phyloP scores from a whole-genome alignment of 306 rosid genomes.

The Sechiopsis laciniata region DNA sequence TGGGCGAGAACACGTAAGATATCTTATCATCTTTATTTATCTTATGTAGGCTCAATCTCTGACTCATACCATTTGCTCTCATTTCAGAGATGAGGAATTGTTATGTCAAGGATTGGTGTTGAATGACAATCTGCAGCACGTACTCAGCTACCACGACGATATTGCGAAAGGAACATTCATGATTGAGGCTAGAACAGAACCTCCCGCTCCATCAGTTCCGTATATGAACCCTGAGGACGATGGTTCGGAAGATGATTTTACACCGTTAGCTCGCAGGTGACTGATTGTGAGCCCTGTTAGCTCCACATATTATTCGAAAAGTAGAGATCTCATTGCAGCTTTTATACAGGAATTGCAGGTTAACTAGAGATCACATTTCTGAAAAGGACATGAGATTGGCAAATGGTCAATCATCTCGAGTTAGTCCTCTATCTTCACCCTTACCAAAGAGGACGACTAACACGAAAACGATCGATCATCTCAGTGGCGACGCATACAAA shows the following conservation, averaged over 20 bases:
- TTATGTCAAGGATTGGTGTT: conserved; percentile 65
- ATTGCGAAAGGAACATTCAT: conserved; percentile 49
- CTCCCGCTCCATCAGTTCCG: conserved; percentile 54
- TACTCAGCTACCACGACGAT: conserved; percentile 57
- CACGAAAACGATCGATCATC: conserved; percentile 59
- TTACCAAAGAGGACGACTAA: conserved; percentile 46
- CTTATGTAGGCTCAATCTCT: conserved; percentile 1
- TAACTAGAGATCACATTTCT: conserved; percentile 47
- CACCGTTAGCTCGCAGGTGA: conserved; percentile 76
- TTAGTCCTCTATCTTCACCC: conserved; percentile 65
- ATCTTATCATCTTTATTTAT: not conserved
- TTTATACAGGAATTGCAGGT: conserved; percentile 35
- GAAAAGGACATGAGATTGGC: conserved; percentile 43
- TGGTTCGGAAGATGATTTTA: conserved; percentile 72
- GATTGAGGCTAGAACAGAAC: conserved; percentile 39
- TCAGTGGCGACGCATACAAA: conserved; percentile 76
- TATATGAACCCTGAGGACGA: conserved; percentile 86
- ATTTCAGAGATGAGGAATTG: conserved; percentile 67
- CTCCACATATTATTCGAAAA: not conserved
- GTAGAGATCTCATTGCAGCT: not conserved
- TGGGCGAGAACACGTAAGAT: conserved; percentile 63
- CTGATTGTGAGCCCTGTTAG: not conserved
- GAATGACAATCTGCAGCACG: conserved; percentile 85
- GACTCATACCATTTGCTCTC: conserved; percentile 25
- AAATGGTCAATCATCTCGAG: conserved; percentile 36